Conservation (phyloP, 208 protist genomes). For the Trypanosoma theileri region DNA sequence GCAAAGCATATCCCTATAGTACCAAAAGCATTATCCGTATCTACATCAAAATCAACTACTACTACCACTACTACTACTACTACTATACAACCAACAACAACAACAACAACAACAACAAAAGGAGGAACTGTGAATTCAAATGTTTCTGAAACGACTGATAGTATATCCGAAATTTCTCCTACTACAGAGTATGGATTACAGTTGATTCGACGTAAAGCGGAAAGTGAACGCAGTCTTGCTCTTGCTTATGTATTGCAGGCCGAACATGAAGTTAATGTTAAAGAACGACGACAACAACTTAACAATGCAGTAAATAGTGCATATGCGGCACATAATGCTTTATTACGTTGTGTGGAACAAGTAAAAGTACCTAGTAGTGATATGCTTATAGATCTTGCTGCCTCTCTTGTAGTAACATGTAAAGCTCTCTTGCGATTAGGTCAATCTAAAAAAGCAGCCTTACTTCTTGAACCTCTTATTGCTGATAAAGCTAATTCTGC, state of each 20-base stretch:
- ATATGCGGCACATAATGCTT: conserved; percentile 80
- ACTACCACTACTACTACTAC: too few species aligned
- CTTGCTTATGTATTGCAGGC: conserved; percentile 77
- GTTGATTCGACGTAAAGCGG: conserved; percentile 55
- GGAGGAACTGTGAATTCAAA: neutral
- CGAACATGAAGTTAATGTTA: conserved; percentile 88
- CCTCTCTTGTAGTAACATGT: conserved; percentile 65
- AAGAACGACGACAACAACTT: conserved; percentile 62
- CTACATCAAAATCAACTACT: neutral
- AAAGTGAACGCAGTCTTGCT: conserved; percentile 87
- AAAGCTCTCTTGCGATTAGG: conserved; percentile 73
- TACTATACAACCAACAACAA: too few species aligned
- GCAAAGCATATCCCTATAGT: conserved; percentile 26
- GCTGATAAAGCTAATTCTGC: conserved; percentile 73
- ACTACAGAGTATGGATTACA: conserved; percentile 45
- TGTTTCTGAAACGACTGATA: neutral
- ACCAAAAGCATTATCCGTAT: neutral
- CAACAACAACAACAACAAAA: neutral
- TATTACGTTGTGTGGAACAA: conserved; percentile 74
- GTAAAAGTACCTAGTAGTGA: conserved; percentile 27
- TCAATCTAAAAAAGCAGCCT: conserved; percentile 78
- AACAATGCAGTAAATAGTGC: conserved; percentile 84
- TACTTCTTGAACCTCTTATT: conserved; percentile 84
- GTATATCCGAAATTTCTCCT: neutral
- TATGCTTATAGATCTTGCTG: conserved; percentile 69